A percentile compares a stretch with the other conserved stretches of the same genome.
Evolutionary conservation across 371 early-diverging fungal genomes (phyloP).

Genomic region (Mucor irregularis): DNA sequence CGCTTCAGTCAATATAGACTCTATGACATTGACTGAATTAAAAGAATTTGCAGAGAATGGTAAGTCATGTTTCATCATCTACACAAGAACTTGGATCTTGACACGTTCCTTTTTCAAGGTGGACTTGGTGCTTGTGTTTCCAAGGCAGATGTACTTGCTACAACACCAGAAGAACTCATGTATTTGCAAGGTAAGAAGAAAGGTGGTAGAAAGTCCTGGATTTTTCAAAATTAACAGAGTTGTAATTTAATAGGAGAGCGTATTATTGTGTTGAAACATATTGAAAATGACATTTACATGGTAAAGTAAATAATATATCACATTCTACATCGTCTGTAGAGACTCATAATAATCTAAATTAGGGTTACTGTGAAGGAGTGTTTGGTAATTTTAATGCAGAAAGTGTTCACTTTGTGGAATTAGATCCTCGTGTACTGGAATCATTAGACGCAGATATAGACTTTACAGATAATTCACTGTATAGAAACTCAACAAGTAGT

Average conservation of each 20-base stretch:
- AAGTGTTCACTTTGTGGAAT: conserved; percentile 58
- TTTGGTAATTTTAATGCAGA: conserved; percentile 58
- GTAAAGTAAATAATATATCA: no score
- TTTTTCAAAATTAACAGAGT: background rate
- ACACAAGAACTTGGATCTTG: background rate
- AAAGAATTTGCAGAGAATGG: conserved; percentile 49
- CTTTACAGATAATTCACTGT: conserved; percentile 22
- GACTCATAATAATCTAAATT: no score
- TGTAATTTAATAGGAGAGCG: conserved; percentile 34
- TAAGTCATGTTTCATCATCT: conserved; percentile 1
- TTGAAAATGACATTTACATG: conserved; percentile 47
- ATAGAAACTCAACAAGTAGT: conserved; percentile 25
- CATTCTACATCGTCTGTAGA: no score
- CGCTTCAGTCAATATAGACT: conserved; percentile 34
- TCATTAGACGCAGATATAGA: conserved; percentile 47
- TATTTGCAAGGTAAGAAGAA: conserved; percentile 50
- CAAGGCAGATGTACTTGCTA: conserved; percentile 52
- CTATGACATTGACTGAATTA: conserved; percentile 31
- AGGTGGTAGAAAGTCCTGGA: background rate
- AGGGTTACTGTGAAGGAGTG: conserved; percentile 61
- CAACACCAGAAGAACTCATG: conserved; percentile 55
- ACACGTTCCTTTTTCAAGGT: conserved; percentile 18
- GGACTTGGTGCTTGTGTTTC: conserved; percentile 54
- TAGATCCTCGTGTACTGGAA: conserved; percentile 52
- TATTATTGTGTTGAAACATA: conserved; percentile 46